Evolutionary conservation across 768 basidiomycete genomes (phyloP).

Genomic region (Tylopilus vinaceipallidus): DNA sequence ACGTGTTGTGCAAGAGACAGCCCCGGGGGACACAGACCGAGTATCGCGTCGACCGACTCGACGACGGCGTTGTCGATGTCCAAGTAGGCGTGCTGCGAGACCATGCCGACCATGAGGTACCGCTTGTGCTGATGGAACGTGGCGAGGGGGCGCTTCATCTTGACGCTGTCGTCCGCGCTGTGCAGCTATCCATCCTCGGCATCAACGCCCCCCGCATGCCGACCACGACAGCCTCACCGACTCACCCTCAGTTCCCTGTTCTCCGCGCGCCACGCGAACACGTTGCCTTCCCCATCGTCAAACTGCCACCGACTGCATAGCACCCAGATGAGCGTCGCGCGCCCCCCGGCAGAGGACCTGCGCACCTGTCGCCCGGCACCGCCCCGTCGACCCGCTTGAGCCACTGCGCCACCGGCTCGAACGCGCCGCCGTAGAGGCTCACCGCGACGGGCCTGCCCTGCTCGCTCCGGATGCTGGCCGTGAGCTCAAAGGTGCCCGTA

Average conservation of each 20-base stretch:
- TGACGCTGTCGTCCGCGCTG: constrained; percentile 24
- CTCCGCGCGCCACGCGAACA: constrained; percentile 18
- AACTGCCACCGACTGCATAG: constrained; percentile 25
- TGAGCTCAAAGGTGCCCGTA: constrained; percentile 28
- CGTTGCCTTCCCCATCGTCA: constrained; percentile 22
- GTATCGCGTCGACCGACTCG: constrained; percentile 36
- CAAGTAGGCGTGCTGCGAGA: constrained; percentile 37
- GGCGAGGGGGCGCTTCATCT: constrained; percentile 30
- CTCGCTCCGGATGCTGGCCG: constrained; percentile 34
- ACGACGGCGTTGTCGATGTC: constrained; percentile 34
- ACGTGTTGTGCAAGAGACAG: not conserved
- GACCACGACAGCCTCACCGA: too few relatives aligned
- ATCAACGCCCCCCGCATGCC: too few relatives aligned
- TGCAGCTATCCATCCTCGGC: constrained; percentile 26
- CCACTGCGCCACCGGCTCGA: constrained; percentile 31
- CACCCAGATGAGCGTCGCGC: not conserved
- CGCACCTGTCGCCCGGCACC: constrained; percentile 15
- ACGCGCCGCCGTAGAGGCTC: constrained; percentile 27
- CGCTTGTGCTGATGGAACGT: constrained; percentile 36
- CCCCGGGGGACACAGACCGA: constrained; percentile 26
- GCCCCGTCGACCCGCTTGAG: constrained; percentile 23
- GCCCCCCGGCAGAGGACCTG: not conserved
- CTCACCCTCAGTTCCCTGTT: constrained; percentile 14
- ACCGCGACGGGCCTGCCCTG: constrained; percentile 30
- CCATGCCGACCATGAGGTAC: constrained; percentile 31